phyloP scores from a whole-genome alignment of 2,329 filamentous ascomycete genomes.

The Grosmannia clavigera region DNA sequence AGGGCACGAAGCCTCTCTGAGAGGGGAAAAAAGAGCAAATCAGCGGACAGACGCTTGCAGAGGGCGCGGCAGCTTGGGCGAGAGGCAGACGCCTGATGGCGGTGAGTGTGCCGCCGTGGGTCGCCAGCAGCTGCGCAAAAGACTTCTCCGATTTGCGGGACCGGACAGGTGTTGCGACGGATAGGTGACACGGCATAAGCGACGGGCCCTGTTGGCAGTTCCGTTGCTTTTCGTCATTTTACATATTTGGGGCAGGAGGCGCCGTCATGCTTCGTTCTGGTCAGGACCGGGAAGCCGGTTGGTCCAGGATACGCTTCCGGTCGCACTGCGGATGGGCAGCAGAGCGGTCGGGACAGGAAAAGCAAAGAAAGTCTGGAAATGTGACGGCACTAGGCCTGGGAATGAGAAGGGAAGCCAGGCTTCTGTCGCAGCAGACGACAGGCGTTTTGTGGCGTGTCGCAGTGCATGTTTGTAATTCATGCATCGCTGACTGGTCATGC shows the following conservation, averaged over 20 bases:
- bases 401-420: no score
- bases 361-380: not conserved
- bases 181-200: no score
- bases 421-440: not conserved
- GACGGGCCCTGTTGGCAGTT: no score
- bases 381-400: no score
- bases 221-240: no score
- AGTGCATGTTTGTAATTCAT: not conserved
- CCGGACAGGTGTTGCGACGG: no score
- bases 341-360: not conserved
- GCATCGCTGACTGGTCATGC: no score
- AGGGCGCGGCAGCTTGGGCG: not conserved
- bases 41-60: not conserved
- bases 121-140: not conserved
- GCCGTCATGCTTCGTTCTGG: no score
- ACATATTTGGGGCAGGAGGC: no score
- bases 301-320: not conserved
- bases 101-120: not conserved
- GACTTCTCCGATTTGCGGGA: no score
- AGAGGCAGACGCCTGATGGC: not conserved
- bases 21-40: no score
- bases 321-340: not conserved
- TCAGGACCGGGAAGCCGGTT: no score
- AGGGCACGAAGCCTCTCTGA: not conserved
- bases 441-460: not conserved